A percentile compares a stretch with the other conserved stretches of the same genome.
These are phyloP conservation scores for Oryza rufipogon DNA, from an alignment of 176 grass and related monocot genomes.

Conservation along the genomic window DNA sequence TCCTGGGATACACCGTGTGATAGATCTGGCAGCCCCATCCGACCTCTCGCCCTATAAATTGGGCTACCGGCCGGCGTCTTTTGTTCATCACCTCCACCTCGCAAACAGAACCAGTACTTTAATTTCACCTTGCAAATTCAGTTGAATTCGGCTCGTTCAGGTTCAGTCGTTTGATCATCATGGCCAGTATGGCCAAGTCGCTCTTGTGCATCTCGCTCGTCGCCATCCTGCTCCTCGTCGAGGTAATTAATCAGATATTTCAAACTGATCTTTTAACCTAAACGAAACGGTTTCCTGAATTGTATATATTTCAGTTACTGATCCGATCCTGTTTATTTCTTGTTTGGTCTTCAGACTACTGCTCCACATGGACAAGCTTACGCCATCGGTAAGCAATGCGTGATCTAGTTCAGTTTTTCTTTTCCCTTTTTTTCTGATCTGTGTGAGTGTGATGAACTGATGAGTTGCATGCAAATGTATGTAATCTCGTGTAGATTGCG, in stretches of 20 bases:
- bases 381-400: slow-evolving; percentile 29
- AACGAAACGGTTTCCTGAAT: background rate
- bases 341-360: slow-evolving; percentile 31
- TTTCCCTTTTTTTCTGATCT: background rate
- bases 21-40: background rate
- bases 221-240: slow-evolving; percentile 51
- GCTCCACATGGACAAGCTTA: slow-evolving; percentile 37
- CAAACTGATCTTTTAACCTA: background rate
- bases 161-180: background rate
- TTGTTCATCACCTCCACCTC: background rate
- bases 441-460: background rate
- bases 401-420: background rate
- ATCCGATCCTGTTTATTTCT: background rate
- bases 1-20: background rate
- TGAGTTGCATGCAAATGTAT: background rate
- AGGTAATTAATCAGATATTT: slow-evolving; percentile 38
- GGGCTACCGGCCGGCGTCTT: background rate
- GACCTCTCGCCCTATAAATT: slow-evolving; percentile 1
- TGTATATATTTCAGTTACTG: background rate
- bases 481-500: slow-evolving; percentile 48
- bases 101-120: background rate
- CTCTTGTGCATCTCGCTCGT: slow-evolving; percentile 38
- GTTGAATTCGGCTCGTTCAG: background rate
- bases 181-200: slow-evolving; percentile 27
- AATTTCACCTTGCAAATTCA: background rate